Evolutionary conservation across 495 filamentous ascomycete genomes (phyloP).

Genomic region (Neurospora sp.): DNA sequence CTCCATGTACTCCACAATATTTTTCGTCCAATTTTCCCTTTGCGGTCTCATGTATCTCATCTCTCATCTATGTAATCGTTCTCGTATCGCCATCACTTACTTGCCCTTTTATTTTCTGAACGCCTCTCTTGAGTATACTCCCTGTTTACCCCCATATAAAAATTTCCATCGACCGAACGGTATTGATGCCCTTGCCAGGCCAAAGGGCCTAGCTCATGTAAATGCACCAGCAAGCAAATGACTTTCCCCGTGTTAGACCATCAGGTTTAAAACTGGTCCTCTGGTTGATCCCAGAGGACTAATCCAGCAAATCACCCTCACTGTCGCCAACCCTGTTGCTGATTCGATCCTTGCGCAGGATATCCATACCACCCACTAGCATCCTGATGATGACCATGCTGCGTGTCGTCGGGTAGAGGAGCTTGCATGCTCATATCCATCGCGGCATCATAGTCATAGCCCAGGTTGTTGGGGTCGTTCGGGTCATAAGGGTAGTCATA

Average conservation of each 20-base stretch:
- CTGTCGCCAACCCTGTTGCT: neutral
- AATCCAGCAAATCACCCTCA: neutral
- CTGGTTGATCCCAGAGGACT: neutral
- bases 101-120: neutral
- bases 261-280: neutral
- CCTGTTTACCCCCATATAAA: neutral
- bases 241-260: neutral
- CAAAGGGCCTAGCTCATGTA: neutral
- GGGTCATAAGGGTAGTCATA: neutral
- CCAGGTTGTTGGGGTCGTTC: neutral
- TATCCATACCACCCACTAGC: neutral
- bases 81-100: neutral
- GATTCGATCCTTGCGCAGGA: neutral
- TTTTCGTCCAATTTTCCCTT: neutral
- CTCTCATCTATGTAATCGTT: neutral
- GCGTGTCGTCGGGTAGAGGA: neutral
- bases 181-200: neutral
- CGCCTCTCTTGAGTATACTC: neutral
- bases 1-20: neutral
- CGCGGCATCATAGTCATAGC: neutral
- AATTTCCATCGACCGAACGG: neutral
- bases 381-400: neutral
- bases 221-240: neutral
- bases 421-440: neutral
- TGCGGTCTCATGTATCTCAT: neutral